phyloP scores from a whole-genome alignment of 2,329 filamentous ascomycete genomes.

The Penicillium vulpinum region DNA sequence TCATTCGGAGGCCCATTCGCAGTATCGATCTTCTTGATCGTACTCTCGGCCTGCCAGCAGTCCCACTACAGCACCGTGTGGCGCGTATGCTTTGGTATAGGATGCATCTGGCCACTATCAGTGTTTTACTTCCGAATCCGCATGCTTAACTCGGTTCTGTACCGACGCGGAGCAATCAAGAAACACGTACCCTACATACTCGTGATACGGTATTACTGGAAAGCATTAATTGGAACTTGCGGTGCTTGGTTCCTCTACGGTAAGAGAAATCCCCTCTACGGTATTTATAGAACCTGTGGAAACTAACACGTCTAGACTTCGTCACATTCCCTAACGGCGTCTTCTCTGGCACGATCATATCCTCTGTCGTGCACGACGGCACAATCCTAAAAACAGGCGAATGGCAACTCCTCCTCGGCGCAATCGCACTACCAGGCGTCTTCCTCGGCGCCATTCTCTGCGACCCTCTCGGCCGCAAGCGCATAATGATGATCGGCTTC shows the following conservation, averaged over 20 bases:
- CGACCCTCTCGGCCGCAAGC: constrained; percentile 51
- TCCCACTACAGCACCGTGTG: constrained; percentile 46
- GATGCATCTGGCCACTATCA: constrained; percentile 52
- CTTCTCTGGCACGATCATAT: constrained; percentile 49
- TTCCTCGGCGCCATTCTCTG: constrained; percentile 52
- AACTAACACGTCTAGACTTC: constrained; percentile 20
- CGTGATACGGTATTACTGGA: constrained; percentile 57
- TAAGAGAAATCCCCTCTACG: neutral
- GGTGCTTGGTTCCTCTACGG: constrained; percentile 58
- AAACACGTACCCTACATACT: constrained; percentile 52
- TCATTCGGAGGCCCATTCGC: constrained; percentile 46
- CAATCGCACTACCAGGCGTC: constrained; percentile 51
- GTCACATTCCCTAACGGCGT: constrained; percentile 53
- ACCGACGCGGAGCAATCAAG: constrained; percentile 56
- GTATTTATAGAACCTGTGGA: neutral
- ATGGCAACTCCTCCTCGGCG: constrained; percentile 49
- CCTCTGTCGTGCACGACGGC: constrained; percentile 39
- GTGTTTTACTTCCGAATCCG: constrained; percentile 59
- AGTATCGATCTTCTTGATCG: constrained; percentile 50
- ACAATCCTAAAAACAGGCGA: constrained; percentile 48
- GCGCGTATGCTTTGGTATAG: constrained; percentile 53
- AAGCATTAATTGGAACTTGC: constrained; percentile 53
- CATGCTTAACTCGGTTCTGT: constrained; percentile 55
- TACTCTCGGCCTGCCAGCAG: constrained; percentile 41
- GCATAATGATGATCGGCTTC: constrained; percentile 55